Evolutionary conservation across 495 filamentous ascomycete species (phyloP), one percentile per base, ranked within the genome.

Genomic region (Penicillium salamii): DNA sequence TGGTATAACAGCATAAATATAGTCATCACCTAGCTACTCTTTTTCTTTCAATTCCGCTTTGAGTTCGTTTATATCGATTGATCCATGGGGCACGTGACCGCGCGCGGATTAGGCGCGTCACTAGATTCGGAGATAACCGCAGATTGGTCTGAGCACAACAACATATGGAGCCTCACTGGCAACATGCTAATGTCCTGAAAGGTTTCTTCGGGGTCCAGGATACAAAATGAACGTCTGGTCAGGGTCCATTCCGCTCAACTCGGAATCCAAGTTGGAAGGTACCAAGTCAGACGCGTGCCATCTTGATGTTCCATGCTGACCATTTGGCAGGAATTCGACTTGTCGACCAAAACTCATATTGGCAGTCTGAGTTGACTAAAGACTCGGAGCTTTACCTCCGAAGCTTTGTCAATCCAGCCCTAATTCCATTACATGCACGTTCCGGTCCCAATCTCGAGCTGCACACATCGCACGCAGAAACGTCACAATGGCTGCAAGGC

Each of bases 361-460:
- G 67, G 55, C 69, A 72, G 54, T 63, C 63, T 28, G 69, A 72
- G 58, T 52, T 75, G 50, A 49, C 65, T 13, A 72, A 62, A 39
- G 53, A 68, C 20, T 55, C 69, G 6, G 65, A 54, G 23, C 63
- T 79, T 12, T 50, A 44, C 28, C 63, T 78, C 31, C 69, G 65
- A n/a, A 66, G 64, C 40, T 72, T 73, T 31, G 75, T 79, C 20
- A 70, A 79, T 14, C 72, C 75, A 12, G 55, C 71, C 9, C 52
- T 72, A 3, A 74, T 80, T 7, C 77, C 77, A 23, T 57, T 80
- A 3, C 71, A 77, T 42, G 71, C 75, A 12, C 71, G 72, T 39
- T 68, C 65, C n/a, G 76, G 77, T n/a, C 76, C 75, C 7, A 76
- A 66, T 31, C 66, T 78, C 38, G 73, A 78, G 53, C 45, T 79